Evolutionary conservation across 2,329 filamentous ascomycete species (phyloP).

Genomic region (Tolypocladium sp.): DNA sequence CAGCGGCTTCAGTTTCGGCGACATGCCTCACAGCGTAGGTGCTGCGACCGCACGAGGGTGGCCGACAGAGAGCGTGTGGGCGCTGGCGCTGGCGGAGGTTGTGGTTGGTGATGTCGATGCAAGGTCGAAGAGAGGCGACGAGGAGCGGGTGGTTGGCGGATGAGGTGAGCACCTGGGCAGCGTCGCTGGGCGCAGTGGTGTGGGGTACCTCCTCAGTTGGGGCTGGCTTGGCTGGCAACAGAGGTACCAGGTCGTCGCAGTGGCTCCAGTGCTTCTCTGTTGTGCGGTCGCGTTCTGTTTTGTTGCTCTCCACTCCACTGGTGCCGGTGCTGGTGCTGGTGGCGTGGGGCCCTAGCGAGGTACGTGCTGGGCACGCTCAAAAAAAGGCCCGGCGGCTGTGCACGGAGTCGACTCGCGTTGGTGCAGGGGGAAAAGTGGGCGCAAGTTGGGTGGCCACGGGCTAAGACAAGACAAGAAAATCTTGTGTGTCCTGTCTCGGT

Average conservation of each 20-base stretch:
- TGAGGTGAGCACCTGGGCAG: background rate
- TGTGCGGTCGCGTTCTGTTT: background rate
- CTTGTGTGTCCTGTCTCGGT: background rate
- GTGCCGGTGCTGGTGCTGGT: background rate
- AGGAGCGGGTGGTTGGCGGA: background rate
- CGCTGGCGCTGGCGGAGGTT: background rate
- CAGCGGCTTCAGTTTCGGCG: slow-evolving; percentile 41
- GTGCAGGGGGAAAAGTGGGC: background rate
- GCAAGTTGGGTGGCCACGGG: background rate
- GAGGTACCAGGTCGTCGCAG: background rate
- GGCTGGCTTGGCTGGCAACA: background rate
- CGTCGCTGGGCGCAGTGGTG: background rate
- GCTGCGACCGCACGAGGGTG: background rate
- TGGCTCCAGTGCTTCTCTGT: background rate
- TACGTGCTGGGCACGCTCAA: background rate
- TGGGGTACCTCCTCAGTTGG: background rate
- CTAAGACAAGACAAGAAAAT: background rate
- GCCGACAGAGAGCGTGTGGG: background rate
- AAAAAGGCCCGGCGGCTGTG: background rate
- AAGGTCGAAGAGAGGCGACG: background rate
- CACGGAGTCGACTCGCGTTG: background rate
- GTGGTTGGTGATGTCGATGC: background rate
- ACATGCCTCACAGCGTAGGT: slow-evolving; percentile 23
- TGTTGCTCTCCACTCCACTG: background rate
- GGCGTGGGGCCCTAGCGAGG: background rate